Base-by-base conservation (phyloP, 352 stramenopile genomes). In the Phytopythium chamaehyphon region DNA sequence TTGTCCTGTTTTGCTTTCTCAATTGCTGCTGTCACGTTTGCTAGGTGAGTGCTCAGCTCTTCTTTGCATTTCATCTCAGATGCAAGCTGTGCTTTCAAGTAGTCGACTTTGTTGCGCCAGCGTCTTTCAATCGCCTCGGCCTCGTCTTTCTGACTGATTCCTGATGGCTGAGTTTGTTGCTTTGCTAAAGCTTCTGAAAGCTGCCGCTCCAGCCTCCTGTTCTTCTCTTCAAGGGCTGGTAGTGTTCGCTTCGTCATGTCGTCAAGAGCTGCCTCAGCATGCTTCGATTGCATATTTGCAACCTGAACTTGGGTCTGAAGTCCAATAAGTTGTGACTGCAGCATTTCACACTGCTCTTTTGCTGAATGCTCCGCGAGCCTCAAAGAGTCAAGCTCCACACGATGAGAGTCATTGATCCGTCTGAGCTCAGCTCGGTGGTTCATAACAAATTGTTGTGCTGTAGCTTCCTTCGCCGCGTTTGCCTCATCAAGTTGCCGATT, bases 61-160 rank as follows among this genome's bases (percentile, higher is more conserved):
- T 94, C 82, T 54, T 90, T 91, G 49, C 84, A 93, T 46, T 85
- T 88, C 65, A 91, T 90, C 49, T 94, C 84, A 0, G 83, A 93
- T 26, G 79, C 67, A 1, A 94, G 54, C 48, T 93, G 83, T 0
- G 82, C 83, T 51, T 93, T 90, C 14, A 94, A 54, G 47, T 94
- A 93, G 35, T 91, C 80, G 15, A 94, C 67, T 42, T 93, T 92
- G 60, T 92, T 86, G 48, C 59, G 71, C 5, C 87, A 58, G 15
- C 87, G 65, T n/a, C 89, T 92, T 48, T 91, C 76, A 35, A 89
- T 51, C 0, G 80, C 75, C 22, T 77, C 69, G 4, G 64, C 71
- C 40, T 72, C 69, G 12, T 62, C 53, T 21, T 3, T 62, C 21
- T 38, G 51, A 47, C 26, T 53, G 14, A 38, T 23, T 16, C 15